A percentile compares a stretch with the other conserved stretches of the same genome.
phyloP scores from a whole-genome alignment of 2,329 filamentous ascomycete genomes.

The Bipolaris cookei region DNA sequence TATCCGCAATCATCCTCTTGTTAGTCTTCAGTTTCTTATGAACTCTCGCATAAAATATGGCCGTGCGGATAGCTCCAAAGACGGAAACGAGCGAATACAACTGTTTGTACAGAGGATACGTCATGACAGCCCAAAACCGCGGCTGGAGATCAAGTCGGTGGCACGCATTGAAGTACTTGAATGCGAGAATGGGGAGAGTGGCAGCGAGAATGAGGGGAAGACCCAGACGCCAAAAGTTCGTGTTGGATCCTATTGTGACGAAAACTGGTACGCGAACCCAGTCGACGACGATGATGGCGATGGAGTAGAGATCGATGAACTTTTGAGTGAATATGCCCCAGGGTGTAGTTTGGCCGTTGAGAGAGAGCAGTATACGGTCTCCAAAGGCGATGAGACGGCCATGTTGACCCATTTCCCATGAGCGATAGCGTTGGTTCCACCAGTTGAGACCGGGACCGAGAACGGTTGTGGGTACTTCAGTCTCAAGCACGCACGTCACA shows the following conservation, averaged over 20 bases:
- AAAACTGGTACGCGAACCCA: conserved; percentile 25
- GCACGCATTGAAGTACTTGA: conserved; percentile 21
- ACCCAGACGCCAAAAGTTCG: conserved; percentile 19
- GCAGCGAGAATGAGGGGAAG: conserved; percentile 21
- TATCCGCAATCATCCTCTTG: conserved; percentile 22
- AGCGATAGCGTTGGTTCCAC: conserved; percentile 24
- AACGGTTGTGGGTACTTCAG: conserved; percentile 27
- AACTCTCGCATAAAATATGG: conserved; percentile 21
- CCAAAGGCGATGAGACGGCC: conserved; percentile 24
- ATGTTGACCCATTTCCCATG: conserved; percentile 30
- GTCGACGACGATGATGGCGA: conserved; percentile 24
- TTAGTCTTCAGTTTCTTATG: conserved; percentile 22
- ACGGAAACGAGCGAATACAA: conserved; percentile 23
- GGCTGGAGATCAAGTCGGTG: conserved; percentile 22
- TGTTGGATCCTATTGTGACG: conserved; percentile 21
- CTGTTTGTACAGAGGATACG: conserved; percentile 24
- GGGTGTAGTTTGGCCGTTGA: conserved; percentile 16
- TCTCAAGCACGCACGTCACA: conserved; percentile 21
- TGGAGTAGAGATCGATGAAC: conserved; percentile 23
- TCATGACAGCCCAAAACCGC: conserved; percentile 22
- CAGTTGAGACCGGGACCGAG: conserved; percentile 26
- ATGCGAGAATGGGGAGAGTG: conserved; percentile 17
- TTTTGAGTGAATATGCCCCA: conserved; percentile 27
- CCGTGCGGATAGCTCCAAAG: conserved; percentile 20
- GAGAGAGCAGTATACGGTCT: conserved; percentile 17